These are phyloP conservation scores for Tulasnella sp. DNA, from an alignment of 768 basidiomycete species.

Conservation along the genomic window DNA sequence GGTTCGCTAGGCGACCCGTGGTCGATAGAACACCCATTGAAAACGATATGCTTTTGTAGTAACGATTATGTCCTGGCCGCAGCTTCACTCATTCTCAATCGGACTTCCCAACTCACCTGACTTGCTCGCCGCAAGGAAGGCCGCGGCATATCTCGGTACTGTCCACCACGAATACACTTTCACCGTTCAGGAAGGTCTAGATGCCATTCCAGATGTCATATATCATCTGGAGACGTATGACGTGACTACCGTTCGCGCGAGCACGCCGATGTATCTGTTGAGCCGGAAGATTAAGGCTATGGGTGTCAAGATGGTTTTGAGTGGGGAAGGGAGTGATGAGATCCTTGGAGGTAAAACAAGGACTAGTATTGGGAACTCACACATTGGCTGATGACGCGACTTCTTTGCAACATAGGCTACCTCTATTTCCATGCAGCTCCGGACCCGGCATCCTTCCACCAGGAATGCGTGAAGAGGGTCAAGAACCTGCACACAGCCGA, in stretches of 20 bases:
- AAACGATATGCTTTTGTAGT: slow-evolving; percentile 30
- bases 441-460: slow-evolving; percentile 77
- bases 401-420: slow-evolving; percentile 50
- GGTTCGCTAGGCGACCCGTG: slow-evolving; percentile 34
- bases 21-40: background rate
- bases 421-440: slow-evolving; percentile 99
- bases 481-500: slow-evolving; percentile 97
- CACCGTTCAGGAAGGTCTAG: slow-evolving; percentile 94
- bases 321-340: slow-evolving; percentile 96
- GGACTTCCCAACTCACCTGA: slow-evolving; percentile 94
- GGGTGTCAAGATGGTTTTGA: slow-evolving; percentile 99
- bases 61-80: slow-evolving; percentile 82
- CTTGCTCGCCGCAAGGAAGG: slow-evolving; percentile 85
- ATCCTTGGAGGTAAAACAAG: slow-evolving; percentile 71
- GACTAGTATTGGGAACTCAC: background rate
- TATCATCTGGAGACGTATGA: slow-evolving; percentile 98
- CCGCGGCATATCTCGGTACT: slow-evolving; percentile 86
- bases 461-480: slow-evolving; percentile 87
- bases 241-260: slow-evolving; percentile 95
- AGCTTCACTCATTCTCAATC: slow-evolving; percentile 94
- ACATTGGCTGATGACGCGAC: background rate
- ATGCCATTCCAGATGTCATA: slow-evolving; percentile 95
- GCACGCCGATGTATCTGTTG: slow-evolving; percentile 97
- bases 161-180: slow-evolving; percentile 97
- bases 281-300: slow-evolving; percentile 98